Evolutionary conservation across 2,329 filamentous ascomycete genomes (phyloP), one percentile per base, ranked within the genome.

Genomic region (Akanthomyces lecanii): DNA sequence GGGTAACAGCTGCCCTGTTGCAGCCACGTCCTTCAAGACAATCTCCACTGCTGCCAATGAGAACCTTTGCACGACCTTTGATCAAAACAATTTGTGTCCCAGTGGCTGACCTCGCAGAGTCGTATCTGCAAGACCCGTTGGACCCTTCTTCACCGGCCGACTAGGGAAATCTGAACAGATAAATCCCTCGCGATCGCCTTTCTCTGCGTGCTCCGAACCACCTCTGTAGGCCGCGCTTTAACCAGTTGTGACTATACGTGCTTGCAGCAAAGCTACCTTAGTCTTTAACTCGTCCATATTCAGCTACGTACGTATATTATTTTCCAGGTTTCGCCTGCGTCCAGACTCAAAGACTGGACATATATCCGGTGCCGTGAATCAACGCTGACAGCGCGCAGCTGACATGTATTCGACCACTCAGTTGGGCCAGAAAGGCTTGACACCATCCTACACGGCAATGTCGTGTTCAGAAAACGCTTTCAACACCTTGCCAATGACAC

Each of bases 371-470:
- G 42, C 30, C 25, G 12, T 53, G 58, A 61, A 36, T 23, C 25
- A 8, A 40, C 28, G 38, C 58, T 61, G 42, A 54, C 36, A 44
- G 33, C 4, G 14, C 33, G 28, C 38, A 61, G 47, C 33, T 42
- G 25, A 52, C 47, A 61, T 61, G 58, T 33, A 54, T n/a, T 45
- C 58, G 38, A 61, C 58, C 38, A 47, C 48, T 47, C 58, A 54
- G 16, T 54, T 61, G 14, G 14, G 58, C 50, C 58, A 61, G 47
- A 54, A 33, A 54, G 58, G 50, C 58, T 61, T 48, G 58, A 25
- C 38, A 21, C 36, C 38, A 28, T 61, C 38, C 14, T 61, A 40
- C 50, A 11, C 50, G 25, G 51, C 48, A n/a, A 53, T 61, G 58
- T 28, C 58, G 11, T 54, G 23, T 23, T 18, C 58, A 54, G 50